Conservation (phyloP, 306 rosid genomes). For the Sechiopsis laciniata region DNA sequence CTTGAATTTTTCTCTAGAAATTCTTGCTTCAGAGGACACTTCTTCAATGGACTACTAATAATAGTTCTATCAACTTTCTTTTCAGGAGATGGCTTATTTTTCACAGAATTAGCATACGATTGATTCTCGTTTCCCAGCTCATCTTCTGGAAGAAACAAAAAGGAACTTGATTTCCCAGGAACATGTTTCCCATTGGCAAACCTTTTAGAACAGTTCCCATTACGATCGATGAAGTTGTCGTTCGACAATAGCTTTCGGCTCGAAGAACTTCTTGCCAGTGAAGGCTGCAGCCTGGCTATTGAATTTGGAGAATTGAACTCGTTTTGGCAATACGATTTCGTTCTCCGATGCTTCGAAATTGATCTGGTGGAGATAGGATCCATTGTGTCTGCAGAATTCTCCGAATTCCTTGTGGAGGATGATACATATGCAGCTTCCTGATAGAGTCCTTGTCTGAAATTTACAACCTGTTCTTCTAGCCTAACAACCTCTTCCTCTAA, state of each 20-base stretch:
- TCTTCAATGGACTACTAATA: conserved; percentile 46
- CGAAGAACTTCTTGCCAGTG: conserved; percentile 57
- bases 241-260: conserved; percentile 49
- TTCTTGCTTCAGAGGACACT: conserved; percentile 45
- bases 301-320: conserved; percentile 45
- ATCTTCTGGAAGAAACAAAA: conserved; percentile 44
- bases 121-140: conserved; percentile 65
- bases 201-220: conserved; percentile 31
- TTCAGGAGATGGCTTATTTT: conserved; percentile 50
- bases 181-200: conserved; percentile 35
- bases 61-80: conserved; percentile 43
- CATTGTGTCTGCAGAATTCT: conserved; percentile 32
- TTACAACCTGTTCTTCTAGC: conserved; percentile 76
- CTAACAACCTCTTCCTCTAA: conserved; percentile 84
- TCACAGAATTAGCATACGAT: conserved; percentile 38
- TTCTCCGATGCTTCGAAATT: conserved; percentile 60
- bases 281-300: conserved; percentile 48
- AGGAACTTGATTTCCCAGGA: conserved; percentile 36
- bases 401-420: conserved; percentile 50
- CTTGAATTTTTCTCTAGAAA: conserved; percentile 40
- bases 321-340: conserved; percentile 59
- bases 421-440: conserved; percentile 74
- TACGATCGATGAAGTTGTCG: conserved; percentile 38
- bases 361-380: conserved; percentile 38
- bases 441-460: conserved; percentile 70